phyloP scores from a whole-genome alignment of 2,329 filamentous ascomycete genomes.

The Pseudogymnoascus sp. region DNA sequence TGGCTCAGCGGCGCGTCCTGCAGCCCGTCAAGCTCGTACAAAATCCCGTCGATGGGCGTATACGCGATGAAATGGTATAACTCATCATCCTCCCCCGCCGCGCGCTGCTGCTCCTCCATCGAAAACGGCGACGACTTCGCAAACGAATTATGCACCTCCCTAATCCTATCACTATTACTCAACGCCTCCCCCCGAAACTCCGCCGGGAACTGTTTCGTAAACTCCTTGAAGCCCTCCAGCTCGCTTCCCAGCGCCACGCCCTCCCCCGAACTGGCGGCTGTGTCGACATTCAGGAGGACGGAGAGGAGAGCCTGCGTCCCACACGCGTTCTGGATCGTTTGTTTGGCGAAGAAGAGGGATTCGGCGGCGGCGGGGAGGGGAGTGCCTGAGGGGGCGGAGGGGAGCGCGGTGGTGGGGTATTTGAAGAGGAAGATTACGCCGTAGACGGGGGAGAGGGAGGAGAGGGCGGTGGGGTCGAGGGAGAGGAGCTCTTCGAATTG shows the following conservation, averaged over 20 bases:
- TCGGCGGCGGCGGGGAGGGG: slow-evolving; percentile 71
- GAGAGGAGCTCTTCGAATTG: slow-evolving; percentile 96
- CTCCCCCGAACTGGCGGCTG: slow-evolving; percentile 21
- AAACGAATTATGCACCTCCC: slow-evolving; percentile 64
- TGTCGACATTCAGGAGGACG: slow-evolving; percentile 76
- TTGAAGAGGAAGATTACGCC: slow-evolving; percentile 99
- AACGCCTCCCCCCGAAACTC: slow-evolving; percentile 62
- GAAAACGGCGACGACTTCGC: slow-evolving; percentile 77
- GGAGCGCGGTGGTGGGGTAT: slow-evolving; percentile 64
- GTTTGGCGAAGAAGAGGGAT: slow-evolving; percentile 83
- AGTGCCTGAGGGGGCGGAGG: slow-evolving; percentile 66
- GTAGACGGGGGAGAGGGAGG: slow-evolving; percentile 68
- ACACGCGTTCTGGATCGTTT: slow-evolving; percentile 98
- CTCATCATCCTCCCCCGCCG: slow-evolving; percentile 67
- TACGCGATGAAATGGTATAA: slow-evolving; percentile 98
- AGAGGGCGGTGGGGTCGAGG: slow-evolving; percentile 68
- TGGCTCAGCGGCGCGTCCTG: slow-evolving; percentile 89
- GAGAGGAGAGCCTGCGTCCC: slow-evolving; percentile 91
- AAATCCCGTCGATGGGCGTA: slow-evolving; percentile 63
- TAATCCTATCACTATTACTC: slow-evolving; percentile 53
- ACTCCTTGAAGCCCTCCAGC: slow-evolving; percentile 60
- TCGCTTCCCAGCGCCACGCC: slow-evolving; percentile 52
- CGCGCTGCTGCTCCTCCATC: slow-evolving; percentile 74
- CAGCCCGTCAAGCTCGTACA: slow-evolving; percentile 93
- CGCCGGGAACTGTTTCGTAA: slow-evolving; percentile 57